Percentiles rank a stretch among this genome's conserved stretches.
phyloP scores from a whole-genome alignment of 371 early-diverging fungal species.

The Dichotomocladium elegans region DNA sequence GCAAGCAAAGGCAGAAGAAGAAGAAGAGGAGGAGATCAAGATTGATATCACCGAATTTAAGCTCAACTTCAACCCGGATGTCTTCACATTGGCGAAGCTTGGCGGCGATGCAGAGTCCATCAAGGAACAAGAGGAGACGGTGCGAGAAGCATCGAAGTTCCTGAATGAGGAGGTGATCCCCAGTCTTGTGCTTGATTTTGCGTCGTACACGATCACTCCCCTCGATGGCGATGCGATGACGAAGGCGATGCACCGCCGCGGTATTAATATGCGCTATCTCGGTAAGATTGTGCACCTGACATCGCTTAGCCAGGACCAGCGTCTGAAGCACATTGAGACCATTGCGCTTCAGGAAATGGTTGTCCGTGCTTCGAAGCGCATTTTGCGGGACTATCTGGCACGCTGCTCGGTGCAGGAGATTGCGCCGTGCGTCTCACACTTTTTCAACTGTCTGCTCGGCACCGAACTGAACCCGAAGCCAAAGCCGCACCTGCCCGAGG shows the following conservation, averaged over 20 bases:
- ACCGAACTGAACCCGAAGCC: slow-evolving; percentile 53
- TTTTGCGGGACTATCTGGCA: slow-evolving; percentile 69
- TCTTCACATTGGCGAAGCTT: slow-evolving; percentile 58
- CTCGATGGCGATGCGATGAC: slow-evolving; percentile 79
- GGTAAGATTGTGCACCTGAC: slow-evolving; percentile 70
- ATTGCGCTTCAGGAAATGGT: slow-evolving; percentile 81
- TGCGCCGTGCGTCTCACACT: slow-evolving; percentile 69
- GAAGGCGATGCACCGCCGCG: slow-evolving; percentile 87
- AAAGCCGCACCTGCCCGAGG: slow-evolving; percentile 28
- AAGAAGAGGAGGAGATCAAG: slow-evolving; percentile 51
- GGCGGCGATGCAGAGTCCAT: slow-evolving; percentile 25
- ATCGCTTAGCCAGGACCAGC: slow-evolving; percentile 52
- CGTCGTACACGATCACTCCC: slow-evolving; percentile 70
- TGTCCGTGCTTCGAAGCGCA: slow-evolving; percentile 78
- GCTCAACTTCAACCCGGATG: slow-evolving; percentile 78
- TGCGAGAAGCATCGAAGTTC: slow-evolving; percentile 79
- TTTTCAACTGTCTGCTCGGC: slow-evolving; percentile 81
- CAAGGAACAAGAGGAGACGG: slow-evolving; percentile 46
- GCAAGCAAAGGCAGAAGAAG: slow-evolving; percentile 27
- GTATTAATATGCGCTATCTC: slow-evolving; percentile 96
- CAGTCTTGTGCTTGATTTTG: slow-evolving; percentile 72
- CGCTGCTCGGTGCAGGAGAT: slow-evolving; percentile 53
- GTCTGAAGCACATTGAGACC: slow-evolving; percentile 50
- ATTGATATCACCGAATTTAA: slow-evolving; percentile 64
- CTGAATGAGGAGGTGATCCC: slow-evolving; percentile 68